Evolutionary conservation across 495 filamentous ascomycete species (phyloP), one percentile per base, ranked within the genome.

Genomic region (Massariosphaeria phaeospora): DNA sequence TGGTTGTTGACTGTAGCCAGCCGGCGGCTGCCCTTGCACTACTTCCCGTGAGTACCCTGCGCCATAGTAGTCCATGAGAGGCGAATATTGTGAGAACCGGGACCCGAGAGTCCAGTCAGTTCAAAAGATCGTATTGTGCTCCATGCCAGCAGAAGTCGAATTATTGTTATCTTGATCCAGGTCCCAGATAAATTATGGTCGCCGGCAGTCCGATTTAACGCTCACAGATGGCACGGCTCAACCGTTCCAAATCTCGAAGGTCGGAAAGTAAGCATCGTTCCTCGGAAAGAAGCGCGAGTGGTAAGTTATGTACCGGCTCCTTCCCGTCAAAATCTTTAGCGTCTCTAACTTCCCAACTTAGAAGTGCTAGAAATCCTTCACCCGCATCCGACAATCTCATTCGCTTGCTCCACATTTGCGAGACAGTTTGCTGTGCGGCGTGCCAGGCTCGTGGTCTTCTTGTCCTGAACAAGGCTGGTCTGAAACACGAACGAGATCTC

Each of bases 21-120:
- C 42, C 39, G 17, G n/a, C 45, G 33, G 44, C 57, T n/a, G 50
- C 57, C 15, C 55, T 36, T 9, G 18, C 5, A 23, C 44, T 36
- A 24, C 30, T 39, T 13, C 23, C 17, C 44, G 33, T 10, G 51
- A 18, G 25, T 55, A 50, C 10, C 29, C 52, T 1, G 33, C 26
- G 18, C 57, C 57, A 55, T 55, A 61, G 24, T 55, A 50, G 36
- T 44, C 50, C 27, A 3, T 33, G 43, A n/a, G 3, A 3, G n/a
- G 38, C 7, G 11, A n/a, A 3, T 6, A 21, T 40, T 21, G 38
- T 2, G 2, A 12, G 38, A 4, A 38, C n/a, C n/a, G 4, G 15
- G 38, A 8, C n/a, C n/a, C 1, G 23, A 18, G 3, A 25, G 7
- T 11, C 21, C 2, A 30, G 41, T 45, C 4, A 17, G n/a, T n/a